Percentiles rank a stretch among this genome's conserved stretches.
phyloP scores from a whole-genome alignment of 2,329 filamentous ascomycete genomes.

The Pezicula carpinea region DNA sequence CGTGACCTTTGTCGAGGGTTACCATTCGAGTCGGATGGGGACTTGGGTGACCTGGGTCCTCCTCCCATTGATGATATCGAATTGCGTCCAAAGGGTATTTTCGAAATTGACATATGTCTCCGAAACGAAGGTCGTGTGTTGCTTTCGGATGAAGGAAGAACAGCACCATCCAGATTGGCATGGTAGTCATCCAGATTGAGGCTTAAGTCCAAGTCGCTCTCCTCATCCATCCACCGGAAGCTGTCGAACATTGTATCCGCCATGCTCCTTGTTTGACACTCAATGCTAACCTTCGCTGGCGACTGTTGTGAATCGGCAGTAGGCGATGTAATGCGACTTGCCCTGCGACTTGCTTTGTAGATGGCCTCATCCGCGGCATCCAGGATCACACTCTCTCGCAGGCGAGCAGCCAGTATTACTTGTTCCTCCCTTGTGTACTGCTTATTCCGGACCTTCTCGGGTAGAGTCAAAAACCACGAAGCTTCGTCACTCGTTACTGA shows the following conservation, averaged over 20 bases:
- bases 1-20: conserved; percentile 42
- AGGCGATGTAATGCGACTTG: conserved; percentile 31
- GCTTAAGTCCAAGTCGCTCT: conserved; percentile 63
- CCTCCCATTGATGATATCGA: conserved; percentile 38
- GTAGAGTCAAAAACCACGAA: conserved; percentile 65
- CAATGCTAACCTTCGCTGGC: conserved; percentile 20
- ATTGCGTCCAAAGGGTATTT: conserved; percentile 55
- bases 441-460: conserved; percentile 66
- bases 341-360: conserved; percentile 40
- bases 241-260: conserved; percentile 50
- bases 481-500: conserved; percentile 49
- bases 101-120: conserved; percentile 67
- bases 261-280: conserved; percentile 18
- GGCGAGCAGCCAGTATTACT: conserved; percentile 49
- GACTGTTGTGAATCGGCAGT: conserved; percentile 23
- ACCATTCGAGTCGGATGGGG: conserved; percentile 12
- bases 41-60: conserved; percentile 27
- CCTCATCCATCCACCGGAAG: conserved; percentile 71
- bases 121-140: conserved; percentile 58
- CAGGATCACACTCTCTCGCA: conserved; percentile 46
- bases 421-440: conserved; percentile 72
- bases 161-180: conserved; percentile 51
- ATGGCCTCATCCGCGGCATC: conserved; percentile 56
- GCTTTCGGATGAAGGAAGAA: conserved; percentile 40
- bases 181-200: conserved; percentile 69